Base-by-base conservation (phyloP, 352 stramenopile species). In the Globisporangium irregulare region DNA sequence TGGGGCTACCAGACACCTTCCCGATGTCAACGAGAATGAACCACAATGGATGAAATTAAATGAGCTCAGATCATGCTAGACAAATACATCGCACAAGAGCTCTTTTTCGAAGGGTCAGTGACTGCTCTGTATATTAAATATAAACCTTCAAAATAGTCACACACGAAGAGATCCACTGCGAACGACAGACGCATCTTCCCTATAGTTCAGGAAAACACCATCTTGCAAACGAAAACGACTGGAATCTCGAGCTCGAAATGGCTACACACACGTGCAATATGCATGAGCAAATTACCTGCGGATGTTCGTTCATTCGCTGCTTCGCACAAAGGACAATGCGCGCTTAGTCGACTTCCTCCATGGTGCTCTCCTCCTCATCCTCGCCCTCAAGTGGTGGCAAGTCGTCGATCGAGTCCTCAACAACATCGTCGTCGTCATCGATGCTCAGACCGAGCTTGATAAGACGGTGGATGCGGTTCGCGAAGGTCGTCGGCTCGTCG, bases 371-470 rank as follows among this genome's bases (percentile, higher is more conserved):
- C 72, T 99, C 97, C 73, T 97, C 92, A 56, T 91, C 94, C 75
- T 98, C 96, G 66, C 93, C 96, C 76, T 99, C 97, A 75, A 99
- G 89, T 69, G 96, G 90, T 41, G 97, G 97, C 71, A 99, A 82
- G 75, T 99, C 97, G 64, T 99, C 97, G 79, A 99, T 97, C 53
- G 96, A 81, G 70, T 98, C 94, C 54, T 98, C 94, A 18, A 84
- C 91, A 32, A 79, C 94, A n/a, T 97, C 95, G 74, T 98, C 97
- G 67, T 99, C 97, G 73, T 99, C 97, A 75, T 99, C 97, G 70
- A 99, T 99, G 76, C 88, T 98, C 71, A 99, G 81, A 62, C 98
- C 98, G 58, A 99, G 87, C 88, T 99, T 99, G 75, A 99, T 99
- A 60, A 99, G 90, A 79, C 97, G 95, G 89, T 99, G 97, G 84